Evolutionary conservation across 2,329 filamentous ascomycete species (phyloP), one percentile per base, ranked within the genome.

Genomic region (Periconia macrospinosa): DNA sequence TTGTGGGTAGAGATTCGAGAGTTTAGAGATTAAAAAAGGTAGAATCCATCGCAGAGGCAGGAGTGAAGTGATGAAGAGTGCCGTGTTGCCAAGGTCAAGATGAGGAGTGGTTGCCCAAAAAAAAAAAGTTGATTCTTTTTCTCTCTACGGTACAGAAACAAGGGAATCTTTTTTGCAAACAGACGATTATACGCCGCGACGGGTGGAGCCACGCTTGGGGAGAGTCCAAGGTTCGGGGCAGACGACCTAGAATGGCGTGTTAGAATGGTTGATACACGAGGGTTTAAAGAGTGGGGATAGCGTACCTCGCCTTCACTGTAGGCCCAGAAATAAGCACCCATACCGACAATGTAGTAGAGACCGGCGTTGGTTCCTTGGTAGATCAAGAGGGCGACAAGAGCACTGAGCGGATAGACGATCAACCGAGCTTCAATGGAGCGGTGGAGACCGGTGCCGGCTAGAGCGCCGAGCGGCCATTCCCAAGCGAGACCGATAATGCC

Each of bases 221-320:
- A 81, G 65, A 20, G 78, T 80, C 78, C 78, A 81, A 44, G 78
- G 78, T 49, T 79, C 74, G 18, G 76, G 76, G 55, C 78, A 80
- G 30, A 81, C 76, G 47, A 80, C 67, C 77, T 80, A 49, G 5
- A 44, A 2, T 17, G 43, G 13, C 3, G 10, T 30, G 57, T 68
- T 54, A 67, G 60, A 41, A 50, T 30, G 18, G 10, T 41, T 2
- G 37, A 27, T 2, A 15, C 20, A n/a, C 3, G 13, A 49, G 10
- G 14, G 33, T 6, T 10, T n/a, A n/a, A 5, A n/a, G n/a, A n/a
- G n/a, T 46, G 17, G 42, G 9, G 11, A 19, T n/a, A 33, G 79
- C 88, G 71, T 76, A 96, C 92, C 87, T 99, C 94, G 76, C 94
- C 94, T 76, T 99, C 93, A 67, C 89, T 94, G 68, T 95, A 97